A percentile compares a stretch with the other conserved stretches of the same genome.
Evolutionary conservation across 139 green algal species (phyloP).

Genomic region (Chlamydomonas sp.): DNA sequence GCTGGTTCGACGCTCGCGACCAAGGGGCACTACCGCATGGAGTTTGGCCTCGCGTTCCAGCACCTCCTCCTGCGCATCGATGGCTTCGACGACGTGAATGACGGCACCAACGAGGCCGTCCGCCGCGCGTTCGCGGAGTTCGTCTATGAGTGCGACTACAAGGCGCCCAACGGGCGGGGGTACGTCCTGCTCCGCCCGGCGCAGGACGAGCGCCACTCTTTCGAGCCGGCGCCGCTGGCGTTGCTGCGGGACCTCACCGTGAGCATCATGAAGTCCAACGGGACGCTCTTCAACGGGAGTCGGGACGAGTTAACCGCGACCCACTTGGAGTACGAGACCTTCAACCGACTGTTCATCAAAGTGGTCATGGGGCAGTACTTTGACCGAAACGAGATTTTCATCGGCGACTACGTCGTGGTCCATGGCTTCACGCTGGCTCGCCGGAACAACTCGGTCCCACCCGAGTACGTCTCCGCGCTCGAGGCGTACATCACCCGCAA

Average conservation of each 20-base stretch:
- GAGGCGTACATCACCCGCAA: slow-evolving; percentile 6
- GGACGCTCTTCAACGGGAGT: slow-evolving; percentile 6
- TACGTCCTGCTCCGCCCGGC: background rate
- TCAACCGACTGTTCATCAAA: background rate
- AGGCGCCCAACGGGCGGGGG: background rate
- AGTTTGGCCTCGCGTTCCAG: slow-evolving; percentile 1
- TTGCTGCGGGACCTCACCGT: background rate
- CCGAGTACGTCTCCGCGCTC: no score
- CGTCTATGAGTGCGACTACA: background rate
- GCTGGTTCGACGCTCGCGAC: background rate
- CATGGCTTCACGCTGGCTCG: background rate
- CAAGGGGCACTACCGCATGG: background rate
- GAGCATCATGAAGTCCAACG: slow-evolving; percentile 5
- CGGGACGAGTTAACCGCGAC: background rate
- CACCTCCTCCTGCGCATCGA: background rate
- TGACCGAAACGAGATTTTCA: slow-evolving; percentile 15
- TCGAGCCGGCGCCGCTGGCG: slow-evolving; percentile 1
- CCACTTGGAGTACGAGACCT: background rate
- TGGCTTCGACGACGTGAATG: background rate
- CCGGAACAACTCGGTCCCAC: background rate
- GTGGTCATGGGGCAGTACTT: slow-evolving; percentile 6
- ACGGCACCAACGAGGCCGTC: background rate
- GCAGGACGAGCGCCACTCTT: slow-evolving; percentile 1
- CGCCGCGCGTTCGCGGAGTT: background rate
- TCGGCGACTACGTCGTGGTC: slow-evolving; percentile 3